Conservation (phyloP, 1,139 yeast species). For the Maudiozyma humilis region DNA sequence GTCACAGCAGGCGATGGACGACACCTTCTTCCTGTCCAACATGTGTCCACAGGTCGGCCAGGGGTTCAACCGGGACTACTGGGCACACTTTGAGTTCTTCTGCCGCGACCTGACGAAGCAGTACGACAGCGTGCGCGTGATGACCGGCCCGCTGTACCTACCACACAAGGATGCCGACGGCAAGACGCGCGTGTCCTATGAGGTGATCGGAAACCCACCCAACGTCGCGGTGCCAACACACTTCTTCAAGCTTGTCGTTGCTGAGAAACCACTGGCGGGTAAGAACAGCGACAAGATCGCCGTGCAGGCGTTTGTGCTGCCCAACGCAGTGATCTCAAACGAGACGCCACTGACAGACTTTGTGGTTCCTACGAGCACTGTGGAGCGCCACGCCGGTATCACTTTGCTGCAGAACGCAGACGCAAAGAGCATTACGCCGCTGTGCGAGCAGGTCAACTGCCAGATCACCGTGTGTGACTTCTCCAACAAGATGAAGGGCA, state of each 20-base stretch:
- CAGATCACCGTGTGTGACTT: constrained; percentile 79
- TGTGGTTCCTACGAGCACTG: constrained; percentile 82
- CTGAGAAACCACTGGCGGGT: constrained; percentile 47
- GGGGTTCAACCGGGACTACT: constrained; percentile 91
- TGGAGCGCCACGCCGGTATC: constrained; percentile 80
- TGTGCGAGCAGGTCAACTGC: constrained; percentile 77
- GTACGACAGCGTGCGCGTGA: constrained; percentile 68
- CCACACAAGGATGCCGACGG: constrained; percentile 72
- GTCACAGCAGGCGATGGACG: constrained; percentile 86
- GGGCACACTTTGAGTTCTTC: constrained; percentile 96
- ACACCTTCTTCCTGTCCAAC: constrained; percentile 80
- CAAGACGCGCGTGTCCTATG: constrained; percentile 75
- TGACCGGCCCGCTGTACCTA: constrained; percentile 89
- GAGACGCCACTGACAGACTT: constrained; percentile 60
- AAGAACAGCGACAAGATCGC: constrained; percentile 42
- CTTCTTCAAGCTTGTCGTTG: constrained; percentile 83
- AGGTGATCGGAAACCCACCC: constrained; percentile 95
- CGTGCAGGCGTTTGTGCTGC: constrained; percentile 88
- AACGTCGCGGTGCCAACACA: constrained; percentile 96
- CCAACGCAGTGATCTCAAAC: constrained; percentile 71
- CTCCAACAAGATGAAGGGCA: constrained; percentile 34
- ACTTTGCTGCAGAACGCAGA: constrained; percentile 70
- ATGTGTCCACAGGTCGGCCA: constrained; percentile 97
- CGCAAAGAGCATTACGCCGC: constrained; percentile 46
- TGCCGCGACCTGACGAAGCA: constrained; percentile 62